A percentile compares a stretch with the other conserved stretches of the same genome.
Evolutionary conservation across 164 flowering plant species (phyloP).

Genomic region (Malania oleifera): DNA sequence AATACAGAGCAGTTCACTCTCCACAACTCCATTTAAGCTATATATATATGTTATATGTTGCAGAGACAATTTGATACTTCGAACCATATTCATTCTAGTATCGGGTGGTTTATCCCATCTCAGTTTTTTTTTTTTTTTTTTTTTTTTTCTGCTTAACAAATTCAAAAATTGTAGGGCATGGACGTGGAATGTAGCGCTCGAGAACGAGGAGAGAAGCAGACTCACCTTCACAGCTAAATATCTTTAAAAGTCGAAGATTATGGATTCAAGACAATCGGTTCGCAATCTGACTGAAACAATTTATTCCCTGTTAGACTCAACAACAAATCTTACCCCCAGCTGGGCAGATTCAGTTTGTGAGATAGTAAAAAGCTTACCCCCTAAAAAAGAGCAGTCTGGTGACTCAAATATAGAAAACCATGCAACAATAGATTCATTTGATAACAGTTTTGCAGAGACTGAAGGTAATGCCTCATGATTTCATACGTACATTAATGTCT

Average conservation of each 20-base stretch:
- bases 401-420: conserved; percentile 5
- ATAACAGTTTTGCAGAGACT: conserved; percentile 17
- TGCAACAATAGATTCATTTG: conserved; percentile 6
- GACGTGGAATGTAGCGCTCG: no score
- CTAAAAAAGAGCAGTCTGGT: conserved; percentile 15
- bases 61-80: no score
- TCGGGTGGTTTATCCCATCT: no score
- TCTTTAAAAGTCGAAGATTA: conserved; percentile 8
- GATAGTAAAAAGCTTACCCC: conserved; percentile 29
- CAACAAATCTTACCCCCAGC: conserved; percentile 32
- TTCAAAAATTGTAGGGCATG: no score
- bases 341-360: conserved; percentile 51
- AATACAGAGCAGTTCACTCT: no score
- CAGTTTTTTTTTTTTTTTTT: no score
- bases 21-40: no score
- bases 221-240: no score
- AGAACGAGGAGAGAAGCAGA: no score
- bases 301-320: conserved; percentile 41
- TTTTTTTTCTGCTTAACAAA: no score
- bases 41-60: no score
- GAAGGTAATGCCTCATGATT: conserved; percentile 19
- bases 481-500: background rate
- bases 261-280: conserved; percentile 26
- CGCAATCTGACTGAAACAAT: conserved; percentile 35
- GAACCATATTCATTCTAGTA: no score